Base-by-base conservation (phyloP, 805 yeast genomes). In the Jamesozyma lodderae region DNA sequence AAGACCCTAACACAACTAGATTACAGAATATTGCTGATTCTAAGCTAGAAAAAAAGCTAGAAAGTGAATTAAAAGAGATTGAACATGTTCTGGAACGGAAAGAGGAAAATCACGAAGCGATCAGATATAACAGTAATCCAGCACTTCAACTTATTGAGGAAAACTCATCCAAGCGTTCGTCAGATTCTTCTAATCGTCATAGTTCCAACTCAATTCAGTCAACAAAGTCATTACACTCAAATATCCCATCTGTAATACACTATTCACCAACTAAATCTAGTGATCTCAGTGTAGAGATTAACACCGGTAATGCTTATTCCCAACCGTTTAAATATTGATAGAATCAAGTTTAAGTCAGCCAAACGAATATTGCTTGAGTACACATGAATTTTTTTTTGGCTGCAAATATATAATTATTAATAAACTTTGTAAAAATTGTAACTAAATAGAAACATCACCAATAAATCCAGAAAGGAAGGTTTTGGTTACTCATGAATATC, bases 261-360 rank as follows among this genome's bases (percentile, higher is more conserved):
- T 40, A 51, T 15, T 50, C 59, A 1, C 60, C 60, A 20, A 37
- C 47, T n/a, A 57, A 49, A 37, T 31, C 55, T 2, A 38, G 41
- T 7, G 36, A 37, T 22, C 17, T 44, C 6, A 46, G 43, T 6
- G 48, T 51, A 1, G 47, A 51, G 29, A 40, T 57, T 8, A 52
- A 50, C 22, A 49, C 48, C 8, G 57, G 51, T 34, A 53, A 55
- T 36, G 62, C 55, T 7, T 54, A 53, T 35, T 53, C 62, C 4
- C 60, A 58, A 43, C 63, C 63, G 4, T 58, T 58, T 36, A 43
- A 25, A 17, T 51, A 44, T 30, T 46, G 36, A 33, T n/a, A n/a
- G n/a, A n/a, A n/a, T n/a, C n/a, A n/a, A n/a, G n/a, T n/a, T n/a
- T n/a, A n/a, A n/a, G n/a, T n/a, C n/a, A n/a, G n/a, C n/a, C n/a